Base-by-base conservation (phyloP, 2,329 filamentous ascomycete species). In the Pestalotiopsis sp. region DNA sequence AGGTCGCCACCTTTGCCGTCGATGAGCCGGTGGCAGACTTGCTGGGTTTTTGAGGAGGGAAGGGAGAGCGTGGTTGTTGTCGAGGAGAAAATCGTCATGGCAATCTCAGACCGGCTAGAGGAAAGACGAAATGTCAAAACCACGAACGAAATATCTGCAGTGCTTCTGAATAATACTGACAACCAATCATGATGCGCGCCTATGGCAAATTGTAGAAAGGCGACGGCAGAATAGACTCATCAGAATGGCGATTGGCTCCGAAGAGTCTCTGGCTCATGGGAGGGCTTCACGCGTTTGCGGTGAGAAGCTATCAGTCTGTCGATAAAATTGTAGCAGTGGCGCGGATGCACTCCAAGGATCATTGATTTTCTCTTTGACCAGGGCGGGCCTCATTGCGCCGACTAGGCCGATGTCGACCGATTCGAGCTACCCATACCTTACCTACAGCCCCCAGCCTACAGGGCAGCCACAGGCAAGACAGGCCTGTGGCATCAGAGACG, bases 341-440 rank as follows among this genome's bases (percentile, higher is more conserved):
- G 45, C 45, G 45, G 45, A 52, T 20, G 45, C 45, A 52, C 45
- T 52, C 17, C 17, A n/a, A 39, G n/a, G 31, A 66, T 66, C 36
- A 66, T 66, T 57, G 63, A 66, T 66, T 66, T 66, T 66, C 63
- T 66, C 45, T n/a, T 14, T 45, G 36, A 45, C 25, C 36, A 12
- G 36, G 12, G 41, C 20, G 39, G 36, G 49, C 25, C 5, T 38
- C n/a, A 25, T n/a, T 38, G 39, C 49, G 25, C 62, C 63, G 41
- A 57, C 49, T 38, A 36, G 27, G 25, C 59, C 59, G 59, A 62
- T 39, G 57, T 20, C 59, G 36, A 62, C 38, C 27, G 59, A 13
- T 27, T 59, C 57, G 20, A 27, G 23, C 27, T 27, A 20, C 17
- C n/a, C n/a, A 11, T 59, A 23, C 23, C 11, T 58, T 27, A 13